These are phyloP conservation scores for Rhexocercosporidium sp. DNA, from an alignment of 2,329 filamentous ascomycete genomes.

Conservation along the genomic window DNA sequence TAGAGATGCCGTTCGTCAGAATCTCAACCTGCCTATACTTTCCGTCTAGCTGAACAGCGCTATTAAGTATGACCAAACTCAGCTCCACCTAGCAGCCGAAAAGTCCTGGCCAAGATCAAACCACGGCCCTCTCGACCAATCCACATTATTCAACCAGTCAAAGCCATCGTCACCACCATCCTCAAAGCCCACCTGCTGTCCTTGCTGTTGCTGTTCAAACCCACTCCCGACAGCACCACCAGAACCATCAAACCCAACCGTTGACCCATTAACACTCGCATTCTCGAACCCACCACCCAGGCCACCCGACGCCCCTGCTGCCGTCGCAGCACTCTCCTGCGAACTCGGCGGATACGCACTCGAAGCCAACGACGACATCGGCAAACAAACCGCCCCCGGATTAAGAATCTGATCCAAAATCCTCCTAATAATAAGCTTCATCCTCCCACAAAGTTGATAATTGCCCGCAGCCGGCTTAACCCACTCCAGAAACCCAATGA, in stretches of 20 bases:
- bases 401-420: slow-evolving; percentile 57
- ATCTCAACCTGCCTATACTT: neutral
- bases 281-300: neutral
- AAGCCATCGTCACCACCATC: slow-evolving; percentile 35
- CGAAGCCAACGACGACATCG: slow-evolving; percentile 3
- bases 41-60: neutral
- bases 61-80: neutral
- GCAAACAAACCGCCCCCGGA: slow-evolving; percentile 31
- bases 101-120: slow-evolving; percentile 36
- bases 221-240: neutral
- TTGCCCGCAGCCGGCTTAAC: slow-evolving; percentile 54
- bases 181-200: slow-evolving; percentile 23
- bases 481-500: slow-evolving; percentile 58
- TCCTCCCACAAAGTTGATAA: slow-evolving; percentile 52
- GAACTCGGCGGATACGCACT: neutral
- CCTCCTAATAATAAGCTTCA: slow-evolving; percentile 54
- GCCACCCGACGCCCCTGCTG: neutral
- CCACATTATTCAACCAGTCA: slow-evolving; percentile 41
- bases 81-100: slow-evolving; percentile 21
- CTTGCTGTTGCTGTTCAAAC: slow-evolving; percentile 22
- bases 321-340: slow-evolving; percentile 14
- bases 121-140: slow-evolving; percentile 41
- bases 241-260: slow-evolving; percentile 4
- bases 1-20: too few species aligned
- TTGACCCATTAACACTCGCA: slow-evolving; percentile 8